Evolutionary conservation across 2,329 filamentous ascomycete species (phyloP).

Genomic region (Chrysoporthe austroafricana): DNA sequence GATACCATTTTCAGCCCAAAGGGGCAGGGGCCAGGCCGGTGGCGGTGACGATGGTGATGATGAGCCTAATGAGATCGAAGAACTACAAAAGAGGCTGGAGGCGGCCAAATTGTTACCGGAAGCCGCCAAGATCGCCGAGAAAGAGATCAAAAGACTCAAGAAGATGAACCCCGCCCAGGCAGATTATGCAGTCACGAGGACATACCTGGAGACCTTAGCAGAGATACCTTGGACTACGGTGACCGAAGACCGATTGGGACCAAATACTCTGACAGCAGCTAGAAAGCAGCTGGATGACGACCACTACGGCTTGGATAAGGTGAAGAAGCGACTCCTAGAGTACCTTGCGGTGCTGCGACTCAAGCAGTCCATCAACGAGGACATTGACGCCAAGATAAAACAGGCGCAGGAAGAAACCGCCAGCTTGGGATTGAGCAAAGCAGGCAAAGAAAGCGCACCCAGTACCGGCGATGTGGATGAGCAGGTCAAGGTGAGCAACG

Average conservation of each 20-base stretch:
- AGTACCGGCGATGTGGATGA: slow-evolving; percentile 34
- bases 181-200: slow-evolving; percentile 91
- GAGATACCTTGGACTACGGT: slow-evolving; percentile 90
- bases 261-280: slow-evolving; percentile 76
- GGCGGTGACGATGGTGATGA: slow-evolving; percentile 69
- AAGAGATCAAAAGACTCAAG: slow-evolving; percentile 83
- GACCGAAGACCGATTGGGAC: slow-evolving; percentile 84
- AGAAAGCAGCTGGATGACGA: slow-evolving; percentile 92
- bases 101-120: slow-evolving; percentile 81
- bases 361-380: slow-evolving; percentile 87
- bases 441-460: slow-evolving; percentile 21
- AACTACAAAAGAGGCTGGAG: slow-evolving; percentile 85
- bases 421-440: slow-evolving; percentile 47
- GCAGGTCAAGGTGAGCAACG: slow-evolving; percentile 49
- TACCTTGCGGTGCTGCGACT: slow-evolving; percentile 95
- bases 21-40: slow-evolving; percentile 41
- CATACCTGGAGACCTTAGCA: slow-evolving; percentile 89
- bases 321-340: slow-evolving; percentile 94
- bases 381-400: slow-evolving; percentile 78
- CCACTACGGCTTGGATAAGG: slow-evolving; percentile 94
- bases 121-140: slow-evolving; percentile 85
- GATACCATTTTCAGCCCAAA: slow-evolving; percentile 36
- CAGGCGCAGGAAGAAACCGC: slow-evolving; percentile 63
- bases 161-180: slow-evolving; percentile 98
- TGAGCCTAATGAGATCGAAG: slow-evolving; percentile 86